phyloP scores from a whole-genome alignment of 495 filamentous ascomycete genomes.

The Venustampulla echinocandica region DNA sequence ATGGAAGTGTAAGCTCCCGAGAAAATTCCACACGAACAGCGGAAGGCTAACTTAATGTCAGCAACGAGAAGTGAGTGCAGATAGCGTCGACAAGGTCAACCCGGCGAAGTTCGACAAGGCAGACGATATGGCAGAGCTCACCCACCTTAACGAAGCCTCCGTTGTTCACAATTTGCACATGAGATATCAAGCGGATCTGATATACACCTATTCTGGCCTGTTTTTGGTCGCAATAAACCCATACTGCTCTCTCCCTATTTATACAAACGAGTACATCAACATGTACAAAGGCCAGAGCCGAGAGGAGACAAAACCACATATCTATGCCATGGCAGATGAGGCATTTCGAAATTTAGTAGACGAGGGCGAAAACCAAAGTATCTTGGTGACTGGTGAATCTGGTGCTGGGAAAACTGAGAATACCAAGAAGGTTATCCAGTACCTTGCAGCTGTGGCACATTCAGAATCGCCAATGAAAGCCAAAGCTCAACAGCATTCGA shows the following conservation, averaged over 20 bases:
- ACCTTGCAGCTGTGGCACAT: slow-evolving; percentile 87
- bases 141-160: slow-evolving; percentile 93
- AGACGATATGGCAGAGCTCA: slow-evolving; percentile 98
- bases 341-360: slow-evolving; percentile 94
- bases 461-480: slow-evolving; percentile 61
- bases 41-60: slow-evolving; percentile 27
- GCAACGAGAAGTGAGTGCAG: slow-evolving; percentile 78
- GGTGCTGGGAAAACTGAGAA: slow-evolving; percentile 99
- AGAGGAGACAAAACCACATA: slow-evolving; percentile 94
- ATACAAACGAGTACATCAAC: slow-evolving; percentile 91
- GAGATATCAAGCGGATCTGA: slow-evolving; percentile 89
- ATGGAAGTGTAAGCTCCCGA: slow-evolving; percentile 65
- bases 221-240: slow-evolving; percentile 98
- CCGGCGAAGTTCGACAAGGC: slow-evolving; percentile 99
- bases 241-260: slow-evolving; percentile 90
- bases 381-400: slow-evolving; percentile 96
- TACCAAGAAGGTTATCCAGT: slow-evolving; percentile 99
- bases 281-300: slow-evolving; percentile 87
- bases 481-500: slow-evolving; percentile 61
- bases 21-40: background rate
- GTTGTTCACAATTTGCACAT: slow-evolving; percentile 95
- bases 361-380: slow-evolving; percentile 93
- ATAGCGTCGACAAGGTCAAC: slow-evolving; percentile 95
- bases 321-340: slow-evolving; percentile 97
- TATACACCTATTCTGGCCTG: slow-evolving; percentile 97